phyloP scores from a whole-genome alignment of 148 eudicot species.

The Fagopyrum tataricum region DNA sequence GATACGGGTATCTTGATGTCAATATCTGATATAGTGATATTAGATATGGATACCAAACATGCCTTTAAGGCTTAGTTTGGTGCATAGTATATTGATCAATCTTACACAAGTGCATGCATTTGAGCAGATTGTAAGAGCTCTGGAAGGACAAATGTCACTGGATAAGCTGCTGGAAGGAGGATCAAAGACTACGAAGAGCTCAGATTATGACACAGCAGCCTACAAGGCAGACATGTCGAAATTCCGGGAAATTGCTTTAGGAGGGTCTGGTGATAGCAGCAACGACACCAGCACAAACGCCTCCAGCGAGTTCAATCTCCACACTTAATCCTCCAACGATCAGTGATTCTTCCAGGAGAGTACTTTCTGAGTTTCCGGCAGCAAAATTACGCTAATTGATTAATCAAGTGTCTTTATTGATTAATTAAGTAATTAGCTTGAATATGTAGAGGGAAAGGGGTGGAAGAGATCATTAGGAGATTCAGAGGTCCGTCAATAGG shows the following conservation, averaged over 20 bases:
- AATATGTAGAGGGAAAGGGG: too few species aligned
- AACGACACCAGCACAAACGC: background rate
- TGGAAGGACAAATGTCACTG: conserved; percentile 59
- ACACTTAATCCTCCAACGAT: conserved; percentile 16
- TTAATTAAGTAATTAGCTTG: too few species aligned
- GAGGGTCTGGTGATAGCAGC: background rate
- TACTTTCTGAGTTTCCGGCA: background rate
- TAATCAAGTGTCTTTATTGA: too few species aligned
- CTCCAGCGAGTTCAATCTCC: conserved; percentile 25
- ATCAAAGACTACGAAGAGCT: conserved; percentile 21
- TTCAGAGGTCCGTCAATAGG: background rate
- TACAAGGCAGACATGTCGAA: conserved; percentile 54
- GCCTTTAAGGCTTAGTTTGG: too few species aligned
- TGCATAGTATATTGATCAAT: too few species aligned
- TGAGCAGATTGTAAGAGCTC: conserved; percentile 52
- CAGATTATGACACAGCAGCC: conserved; percentile 42
- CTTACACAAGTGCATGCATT: too few species aligned
- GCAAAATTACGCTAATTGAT: background rate
- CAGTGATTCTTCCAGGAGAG: background rate
- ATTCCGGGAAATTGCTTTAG: conserved; percentile 51
- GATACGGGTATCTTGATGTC: too few species aligned
- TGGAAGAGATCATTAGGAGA: background rate
- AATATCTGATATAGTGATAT: too few species aligned
- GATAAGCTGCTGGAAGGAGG: conserved; percentile 40
- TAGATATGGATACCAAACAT: too few species aligned